A percentile compares a stretch with the other conserved stretches of the same genome.
phyloP scores from a whole-genome alignment of 345 rosid genomes.

The Capsella bursapastoris region DNA sequence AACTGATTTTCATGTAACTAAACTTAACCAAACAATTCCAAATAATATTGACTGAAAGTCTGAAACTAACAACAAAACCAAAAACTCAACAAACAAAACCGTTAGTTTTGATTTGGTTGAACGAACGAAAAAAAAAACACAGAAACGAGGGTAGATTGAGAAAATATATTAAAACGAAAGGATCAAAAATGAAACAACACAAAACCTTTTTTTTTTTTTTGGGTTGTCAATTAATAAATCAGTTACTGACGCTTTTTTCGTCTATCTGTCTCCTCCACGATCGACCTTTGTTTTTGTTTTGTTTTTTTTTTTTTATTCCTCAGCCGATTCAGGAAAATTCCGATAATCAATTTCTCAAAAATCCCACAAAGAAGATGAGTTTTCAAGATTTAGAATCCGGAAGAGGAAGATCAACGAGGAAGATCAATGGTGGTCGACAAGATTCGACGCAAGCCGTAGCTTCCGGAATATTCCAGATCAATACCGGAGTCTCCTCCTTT shows the following conservation, averaged over 20 bases:
- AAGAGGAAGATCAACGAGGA: conserved; percentile 63
- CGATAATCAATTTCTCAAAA: conserved; percentile 4
- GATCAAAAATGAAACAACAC: background rate
- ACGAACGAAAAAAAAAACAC: too few species aligned
- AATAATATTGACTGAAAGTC: too few species aligned
- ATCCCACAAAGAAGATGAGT: conserved; percentile 55
- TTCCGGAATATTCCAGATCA: conserved; percentile 98
- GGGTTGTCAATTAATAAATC: background rate
- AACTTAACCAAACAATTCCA: background rate
- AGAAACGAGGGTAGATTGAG: background rate
- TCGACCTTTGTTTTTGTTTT: background rate
- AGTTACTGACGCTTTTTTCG: background rate
- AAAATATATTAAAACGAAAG: conserved; percentile 1
- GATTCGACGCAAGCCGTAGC: conserved; percentile 91
- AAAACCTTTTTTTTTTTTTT: too few species aligned
- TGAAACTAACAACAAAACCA: too few species aligned
- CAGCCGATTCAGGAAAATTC: background rate
- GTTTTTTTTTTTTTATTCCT: too few species aligned
- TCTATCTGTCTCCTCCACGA: conserved; percentile 43
- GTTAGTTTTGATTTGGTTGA: background rate
- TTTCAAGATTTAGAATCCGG: conserved; percentile 89
- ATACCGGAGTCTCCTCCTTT: conserved; percentile 93
- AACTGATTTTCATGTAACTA: background rate
- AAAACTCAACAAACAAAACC: background rate
- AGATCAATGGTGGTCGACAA: conserved; percentile 65